Evolutionary conservation across 2,329 filamentous ascomycete species (phyloP).

Genomic region (Acarospora socialis): DNA sequence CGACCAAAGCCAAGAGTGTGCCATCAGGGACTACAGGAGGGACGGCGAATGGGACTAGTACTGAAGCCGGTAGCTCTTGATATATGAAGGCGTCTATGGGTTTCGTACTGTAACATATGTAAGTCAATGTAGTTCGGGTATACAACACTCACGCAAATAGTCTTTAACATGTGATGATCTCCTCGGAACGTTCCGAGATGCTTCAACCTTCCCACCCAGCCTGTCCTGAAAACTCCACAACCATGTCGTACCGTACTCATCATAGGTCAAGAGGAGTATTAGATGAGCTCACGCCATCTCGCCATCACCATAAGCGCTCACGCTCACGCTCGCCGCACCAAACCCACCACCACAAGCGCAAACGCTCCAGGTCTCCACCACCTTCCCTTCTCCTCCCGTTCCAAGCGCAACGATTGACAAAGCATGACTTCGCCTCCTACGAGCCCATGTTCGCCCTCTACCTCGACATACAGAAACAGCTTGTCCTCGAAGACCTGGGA

Average conservation of each 20-base stretch:
- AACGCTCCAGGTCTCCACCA: conserved; percentile 23
- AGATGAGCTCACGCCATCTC: no score
- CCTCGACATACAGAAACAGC: conserved; percentile 72
- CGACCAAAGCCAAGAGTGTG: conserved; percentile 31
- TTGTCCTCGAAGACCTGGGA: conserved; percentile 52
- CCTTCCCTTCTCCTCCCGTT: conserved; percentile 44
- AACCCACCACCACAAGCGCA: conserved; percentile 18
- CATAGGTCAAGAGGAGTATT: no score
- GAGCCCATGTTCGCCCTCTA: conserved; percentile 68
- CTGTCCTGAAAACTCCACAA: no score
- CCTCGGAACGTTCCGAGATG: no score
- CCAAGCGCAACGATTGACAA: conserved; percentile 50
- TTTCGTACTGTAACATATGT: conserved; percentile 1
- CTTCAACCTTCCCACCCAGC: no score
- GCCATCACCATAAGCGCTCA: conserved; percentile 15
- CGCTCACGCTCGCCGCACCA: conserved; percentile 25
- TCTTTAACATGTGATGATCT: no score
- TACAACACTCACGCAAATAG: no score
- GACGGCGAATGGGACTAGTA: background rate
- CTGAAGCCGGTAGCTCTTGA: conserved; percentile 1
- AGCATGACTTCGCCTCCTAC: conserved; percentile 52
- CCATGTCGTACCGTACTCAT: no score
- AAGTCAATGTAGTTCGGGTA: no score
- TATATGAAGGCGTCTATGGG: conserved; percentile 4
- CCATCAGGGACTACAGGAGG: background rate